Conservation (phyloP, 2,329 filamentous ascomycete genomes). For the Alternaria ethzedia region DNA sequence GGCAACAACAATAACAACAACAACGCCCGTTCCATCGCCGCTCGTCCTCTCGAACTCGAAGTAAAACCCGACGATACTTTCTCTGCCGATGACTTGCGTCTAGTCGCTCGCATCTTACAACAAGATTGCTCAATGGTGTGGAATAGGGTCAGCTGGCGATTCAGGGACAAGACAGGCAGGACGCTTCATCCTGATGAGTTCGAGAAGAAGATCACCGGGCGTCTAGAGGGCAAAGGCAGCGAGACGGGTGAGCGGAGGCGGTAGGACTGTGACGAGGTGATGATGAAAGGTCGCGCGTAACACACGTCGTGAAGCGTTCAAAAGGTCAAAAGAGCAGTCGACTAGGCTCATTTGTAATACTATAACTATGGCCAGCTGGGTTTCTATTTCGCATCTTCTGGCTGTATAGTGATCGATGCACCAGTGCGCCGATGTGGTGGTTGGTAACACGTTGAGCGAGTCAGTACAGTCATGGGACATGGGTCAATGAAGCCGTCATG, state of each 20-base stretch:
- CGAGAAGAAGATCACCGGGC: conserved; percentile 49
- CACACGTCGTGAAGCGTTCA: neutral
- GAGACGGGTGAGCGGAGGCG: neutral
- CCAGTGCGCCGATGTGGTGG: neutral
- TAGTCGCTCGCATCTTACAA: conserved; percentile 53
- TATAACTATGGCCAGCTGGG: neutral
- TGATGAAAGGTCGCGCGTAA: neutral
- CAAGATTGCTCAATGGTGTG: conserved; percentile 54
- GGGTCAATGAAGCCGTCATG: neutral
- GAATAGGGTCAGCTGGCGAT: conserved; percentile 55
- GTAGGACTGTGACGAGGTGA: neutral
- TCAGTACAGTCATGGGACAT: neutral
- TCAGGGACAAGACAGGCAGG: conserved; percentile 58
- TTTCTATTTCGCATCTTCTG: neutral
- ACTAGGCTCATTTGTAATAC: neutral
- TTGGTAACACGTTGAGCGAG: neutral
- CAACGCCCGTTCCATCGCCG: neutral
- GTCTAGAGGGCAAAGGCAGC: conserved; percentile 12
- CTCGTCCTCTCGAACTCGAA: conserved; percentile 20
- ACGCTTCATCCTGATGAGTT: conserved; percentile 53
- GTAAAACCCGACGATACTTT: conserved; percentile 38
- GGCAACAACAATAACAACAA: neutral
- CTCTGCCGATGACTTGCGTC: conserved; percentile 43
- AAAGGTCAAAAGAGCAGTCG: neutral
- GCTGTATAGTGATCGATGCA: neutral